Percentiles rank a stretch among this genome's conserved stretches.
Conservation (phyloP, 192 early-diverging fungal genomes). For the Coemansia sp. region DNA sequence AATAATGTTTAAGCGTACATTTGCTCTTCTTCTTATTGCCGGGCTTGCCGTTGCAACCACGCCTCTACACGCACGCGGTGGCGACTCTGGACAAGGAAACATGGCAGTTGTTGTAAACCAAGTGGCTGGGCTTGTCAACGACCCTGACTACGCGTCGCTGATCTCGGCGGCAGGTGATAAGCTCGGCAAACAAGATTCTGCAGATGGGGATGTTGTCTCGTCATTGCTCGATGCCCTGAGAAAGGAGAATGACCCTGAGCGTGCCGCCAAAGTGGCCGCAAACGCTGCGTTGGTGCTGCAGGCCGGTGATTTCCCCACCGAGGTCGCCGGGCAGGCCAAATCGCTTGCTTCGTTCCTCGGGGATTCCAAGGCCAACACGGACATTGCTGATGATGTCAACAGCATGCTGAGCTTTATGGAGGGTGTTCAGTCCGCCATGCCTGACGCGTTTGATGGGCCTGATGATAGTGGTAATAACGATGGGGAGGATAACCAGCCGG, state of each 20-base stretch:
- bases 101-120: neutral
- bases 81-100: neutral
- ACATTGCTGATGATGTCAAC: neutral
- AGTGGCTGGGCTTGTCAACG: neutral
- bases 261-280: neutral
- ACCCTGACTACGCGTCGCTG: neutral
- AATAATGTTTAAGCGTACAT: neutral
- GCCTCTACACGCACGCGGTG: neutral
- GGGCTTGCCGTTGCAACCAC: neutral
- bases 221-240: neutral
- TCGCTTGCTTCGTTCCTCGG: neutral
- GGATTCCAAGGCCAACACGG: neutral
- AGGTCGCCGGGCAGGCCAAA: neutral
- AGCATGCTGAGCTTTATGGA: conserved; percentile 1
- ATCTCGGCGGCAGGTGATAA: neutral
- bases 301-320: neutral
- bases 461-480: neutral
- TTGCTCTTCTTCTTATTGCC: neutral
- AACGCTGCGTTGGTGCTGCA: neutral
- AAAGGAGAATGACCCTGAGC: neutral
- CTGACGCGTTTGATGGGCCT: neutral
- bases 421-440: neutral
- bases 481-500: neutral
- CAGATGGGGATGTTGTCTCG: neutral
- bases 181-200: neutral